Conservation (phyloP, 495 filamentous ascomycete species). For the Xylaria longipes region DNA sequence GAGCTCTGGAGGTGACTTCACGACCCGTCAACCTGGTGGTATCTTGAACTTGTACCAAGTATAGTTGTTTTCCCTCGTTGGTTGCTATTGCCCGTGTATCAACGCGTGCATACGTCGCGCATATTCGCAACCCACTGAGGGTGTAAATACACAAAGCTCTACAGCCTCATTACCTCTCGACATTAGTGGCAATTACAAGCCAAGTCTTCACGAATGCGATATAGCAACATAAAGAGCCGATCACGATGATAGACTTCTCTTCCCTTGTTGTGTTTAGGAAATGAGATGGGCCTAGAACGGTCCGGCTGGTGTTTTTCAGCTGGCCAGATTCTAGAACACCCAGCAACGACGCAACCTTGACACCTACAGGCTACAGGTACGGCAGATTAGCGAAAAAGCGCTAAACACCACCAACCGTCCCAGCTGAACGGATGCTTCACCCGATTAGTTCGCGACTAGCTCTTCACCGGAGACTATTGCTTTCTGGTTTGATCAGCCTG, state of each 20-base stretch:
- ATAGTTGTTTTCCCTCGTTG: no score
- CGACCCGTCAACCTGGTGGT: no score
- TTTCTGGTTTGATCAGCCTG: neutral
- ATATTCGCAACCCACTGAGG: neutral
- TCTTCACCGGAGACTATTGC: neutral
- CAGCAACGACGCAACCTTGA: neutral
- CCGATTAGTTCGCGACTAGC: neutral
- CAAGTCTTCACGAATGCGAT: neutral
- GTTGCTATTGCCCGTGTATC: no score
- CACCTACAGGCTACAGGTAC: neutral
- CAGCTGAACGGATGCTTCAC: conserved; percentile 9
- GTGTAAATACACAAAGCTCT: neutral
- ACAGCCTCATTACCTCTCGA: neutral
- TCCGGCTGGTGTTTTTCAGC: neutral
- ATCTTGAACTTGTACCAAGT: no score
- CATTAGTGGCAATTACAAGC: neutral
- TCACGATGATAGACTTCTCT: neutral
- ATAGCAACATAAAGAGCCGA: neutral
- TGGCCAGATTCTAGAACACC: neutral
- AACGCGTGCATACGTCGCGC: no score
- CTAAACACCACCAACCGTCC: neutral
- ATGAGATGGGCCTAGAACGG: neutral
- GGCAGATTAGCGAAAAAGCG: neutral
- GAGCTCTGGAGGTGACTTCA: neutral
- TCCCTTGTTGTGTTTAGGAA: neutral